These are phyloP conservation scores for Pichia thaimueangensis DNA, from an alignment of 805 yeast species.

Conservation along the genomic window DNA sequence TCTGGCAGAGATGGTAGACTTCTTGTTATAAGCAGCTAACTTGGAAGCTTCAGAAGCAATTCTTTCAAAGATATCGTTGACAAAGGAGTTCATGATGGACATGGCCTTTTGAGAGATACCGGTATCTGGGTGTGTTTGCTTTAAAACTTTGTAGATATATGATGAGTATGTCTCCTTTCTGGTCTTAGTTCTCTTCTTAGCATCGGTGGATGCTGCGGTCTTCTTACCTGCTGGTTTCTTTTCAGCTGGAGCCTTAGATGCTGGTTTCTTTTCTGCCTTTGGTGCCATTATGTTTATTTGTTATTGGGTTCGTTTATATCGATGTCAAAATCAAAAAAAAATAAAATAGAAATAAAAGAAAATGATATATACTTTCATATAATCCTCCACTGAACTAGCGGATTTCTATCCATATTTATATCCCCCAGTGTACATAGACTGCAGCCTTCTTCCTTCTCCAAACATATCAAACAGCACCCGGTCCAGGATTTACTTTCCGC, in stretches of 20 bases:
- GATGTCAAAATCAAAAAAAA: not conserved
- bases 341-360: not conserved
- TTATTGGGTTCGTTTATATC: not conserved
- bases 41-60: conserved; percentile 97
- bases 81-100: conserved; percentile 98
- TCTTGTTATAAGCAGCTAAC: conserved; percentile 97
- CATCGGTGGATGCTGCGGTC: conserved; percentile 66
- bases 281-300: conserved; percentile 50
- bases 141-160: conserved; percentile 95
- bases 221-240: conserved; percentile 90
- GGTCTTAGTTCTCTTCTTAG: conserved; percentile 89
- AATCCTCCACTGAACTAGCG: too few relatives aligned
- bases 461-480: too few relatives aligned
- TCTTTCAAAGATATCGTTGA: conserved; percentile 97
- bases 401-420: not conserved
- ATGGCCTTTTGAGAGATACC: conserved; percentile 98
- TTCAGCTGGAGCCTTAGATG: conserved; percentile 97
- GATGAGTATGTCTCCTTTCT: conserved; percentile 98
- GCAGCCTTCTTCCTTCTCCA: too few relatives aligned
- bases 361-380: not conserved
- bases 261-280: conserved; percentile 38
- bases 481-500: conserved; percentile 16
- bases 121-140: conserved; percentile 99
- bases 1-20: conserved; percentile 95
- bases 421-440: not conserved